Evolutionary conservation across 768 basidiomycete genomes (phyloP), one percentile per base, ranked within the genome.

Genomic region (Mycena epipterygia): DNA sequence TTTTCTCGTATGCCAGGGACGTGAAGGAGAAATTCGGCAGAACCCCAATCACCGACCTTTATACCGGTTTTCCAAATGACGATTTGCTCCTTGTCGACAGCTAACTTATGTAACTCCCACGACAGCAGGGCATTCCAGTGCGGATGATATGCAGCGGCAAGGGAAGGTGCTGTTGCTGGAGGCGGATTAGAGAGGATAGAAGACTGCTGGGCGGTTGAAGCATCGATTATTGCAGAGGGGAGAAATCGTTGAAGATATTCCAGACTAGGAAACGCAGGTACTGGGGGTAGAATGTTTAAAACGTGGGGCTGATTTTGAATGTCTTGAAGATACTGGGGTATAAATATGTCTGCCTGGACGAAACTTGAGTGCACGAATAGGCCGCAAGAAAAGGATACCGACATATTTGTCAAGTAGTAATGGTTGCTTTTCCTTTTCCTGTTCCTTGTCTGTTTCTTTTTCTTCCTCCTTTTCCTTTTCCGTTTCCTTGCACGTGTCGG

Each of bases 241-340:
- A 87, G 78, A 72, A 84, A 87, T 49, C 78, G 79, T 72, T 81
- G 77, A 72, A 83, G 76, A 80, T 86, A 88, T 14, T 80, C 73
- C 64, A 78, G 48, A 67, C 82, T 71, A 33, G 86, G 87, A 74
- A 86, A 87, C 39, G 82, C 62, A 72, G 84, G 79, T 73, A 84
- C 72, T 64, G 86, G 80, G 13, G 84, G 82, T 30, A 87, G 78
- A 68, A 84, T 81, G 41, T 80, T 76, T 60, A 88, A 79, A 25
- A 76, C 77, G 75, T 87, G 85, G 51, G 80, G 74, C 77, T 83
- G 81, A 68, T 79, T 84, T 81, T 88, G 86, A 35, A 88, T 84
- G 70, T 85, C 83, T 81, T 81, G 82, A 67, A 88, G 80, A 77
- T 84, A 87, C 73, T 85, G 82, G 46, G 86, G 87, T 66, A 86